Conservation (phyloP, 345 rosid species). For the Geranium rotundifolium region DNA sequence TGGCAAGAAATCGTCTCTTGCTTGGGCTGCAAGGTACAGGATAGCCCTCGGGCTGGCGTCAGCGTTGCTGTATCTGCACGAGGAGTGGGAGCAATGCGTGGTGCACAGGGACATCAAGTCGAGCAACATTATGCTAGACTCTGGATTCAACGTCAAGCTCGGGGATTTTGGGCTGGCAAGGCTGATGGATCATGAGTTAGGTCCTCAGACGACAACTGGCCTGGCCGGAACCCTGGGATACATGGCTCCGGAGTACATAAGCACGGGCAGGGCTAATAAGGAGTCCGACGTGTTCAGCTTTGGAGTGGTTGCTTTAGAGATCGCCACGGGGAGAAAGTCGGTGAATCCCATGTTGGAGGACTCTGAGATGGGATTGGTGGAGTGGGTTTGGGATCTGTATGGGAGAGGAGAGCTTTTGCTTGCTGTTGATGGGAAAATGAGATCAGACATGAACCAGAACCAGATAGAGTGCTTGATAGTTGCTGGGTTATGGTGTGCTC, state of each 20-base stretch:
- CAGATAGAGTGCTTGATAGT: constrained; percentile 31
- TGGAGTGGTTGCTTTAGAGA: constrained; percentile 34
- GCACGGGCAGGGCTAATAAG: constrained; percentile 39
- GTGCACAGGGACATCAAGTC: constrained; percentile 54
- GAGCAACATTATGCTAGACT: constrained; percentile 53
- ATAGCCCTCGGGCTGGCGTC: constrained; percentile 41
- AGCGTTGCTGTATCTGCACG: constrained; percentile 44
- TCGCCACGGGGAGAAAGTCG: constrained; percentile 31
- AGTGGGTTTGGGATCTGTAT: constrained; percentile 40
- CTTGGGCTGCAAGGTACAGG: constrained; percentile 34
- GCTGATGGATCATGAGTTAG: constrained; percentile 36
- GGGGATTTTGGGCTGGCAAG: constrained; percentile 60
- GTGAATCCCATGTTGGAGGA: constrained; percentile 13
- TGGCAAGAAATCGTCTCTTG: constrained; percentile 18
- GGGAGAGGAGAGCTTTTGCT: constrained; percentile 17
- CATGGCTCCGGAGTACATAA: constrained; percentile 42
- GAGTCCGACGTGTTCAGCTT: constrained; percentile 39
- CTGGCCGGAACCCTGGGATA: constrained; percentile 46
- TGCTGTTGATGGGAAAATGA: constrained; percentile 28
- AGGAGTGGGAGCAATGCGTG: constrained; percentile 58
- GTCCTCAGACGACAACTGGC: constrained; percentile 32
- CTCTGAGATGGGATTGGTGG: constrained; percentile 23
- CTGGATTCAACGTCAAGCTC: constrained; percentile 44
- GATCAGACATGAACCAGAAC: constrained; percentile 21
- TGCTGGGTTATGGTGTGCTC: constrained; percentile 55